Evolutionary conservation across 2,329 filamentous ascomycete species (phyloP), one percentile per base, ranked within the genome.

Genomic region (Calonectria leucothoes): DNA sequence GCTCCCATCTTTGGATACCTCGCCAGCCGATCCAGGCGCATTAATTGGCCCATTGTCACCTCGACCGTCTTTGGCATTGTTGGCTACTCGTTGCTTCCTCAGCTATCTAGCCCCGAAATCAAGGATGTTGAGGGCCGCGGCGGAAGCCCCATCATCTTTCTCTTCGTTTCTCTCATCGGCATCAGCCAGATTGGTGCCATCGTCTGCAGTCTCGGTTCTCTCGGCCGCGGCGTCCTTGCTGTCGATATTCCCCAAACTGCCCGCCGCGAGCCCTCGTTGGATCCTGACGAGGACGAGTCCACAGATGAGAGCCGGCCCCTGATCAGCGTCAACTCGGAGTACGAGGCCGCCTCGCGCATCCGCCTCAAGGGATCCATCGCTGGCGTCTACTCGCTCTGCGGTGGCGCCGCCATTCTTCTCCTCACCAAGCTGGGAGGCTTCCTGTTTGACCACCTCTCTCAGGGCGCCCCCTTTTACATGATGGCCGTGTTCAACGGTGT

Each of bases 111-210:
- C 78, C 95, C 96, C 0, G 94, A 98, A 80, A 92, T 92, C 69
- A 91, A 89, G 71, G 82, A 93, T 71, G 86, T 90, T 0, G 87
- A 91, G 35, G 92, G 92, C 5, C 88, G 93, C 31, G 91, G 94
- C 39, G 94, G 94, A 23, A 91, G 88, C 39, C 89, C 91, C 0
- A 87, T 86, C 14, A 92, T 98, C 20, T 95, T 97, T 81, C 76
- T 96, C 15, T 90, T 96, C 20, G 95, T 95, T 51, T 91, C 93
- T 0, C 85, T 98, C 23, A 91, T 98, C 48, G 97, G 97, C 17
- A 91, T 98, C 81, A 97, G 95, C 80, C 97, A 99, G 84, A 98
- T 99, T 74, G 97, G 96, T 2, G 94, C 95, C 14, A 98, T 99
- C 72, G 97, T 99, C 0, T 98, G 96, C 85, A 98, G 95, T 76